Conservation (phyloP, 192 early-diverging fungal species). For the Coemansia sp. region DNA sequence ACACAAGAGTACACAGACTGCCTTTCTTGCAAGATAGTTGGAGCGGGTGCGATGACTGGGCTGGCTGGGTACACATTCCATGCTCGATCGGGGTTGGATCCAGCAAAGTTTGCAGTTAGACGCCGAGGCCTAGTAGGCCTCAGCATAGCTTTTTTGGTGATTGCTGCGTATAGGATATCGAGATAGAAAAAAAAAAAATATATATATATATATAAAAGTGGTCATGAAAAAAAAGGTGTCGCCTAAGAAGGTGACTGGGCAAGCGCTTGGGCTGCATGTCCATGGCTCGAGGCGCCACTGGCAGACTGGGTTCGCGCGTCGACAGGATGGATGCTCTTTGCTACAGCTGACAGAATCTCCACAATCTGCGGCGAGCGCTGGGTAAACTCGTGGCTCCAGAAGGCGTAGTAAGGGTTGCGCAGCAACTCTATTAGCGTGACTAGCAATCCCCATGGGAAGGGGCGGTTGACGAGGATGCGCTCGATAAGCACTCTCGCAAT, state of each 20-base stretch:
- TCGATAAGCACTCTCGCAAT: slow-evolving; percentile 94
- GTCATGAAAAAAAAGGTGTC: not conserved
- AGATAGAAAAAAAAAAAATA: not conserved
- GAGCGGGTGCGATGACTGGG: slow-evolving; percentile 36
- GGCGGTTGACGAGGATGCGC: slow-evolving; percentile 92
- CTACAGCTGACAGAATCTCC: slow-evolving; percentile 54
- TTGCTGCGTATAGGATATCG: slow-evolving; percentile 16
- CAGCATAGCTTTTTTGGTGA: slow-evolving; percentile 19
- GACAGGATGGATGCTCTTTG: slow-evolving; percentile 50
- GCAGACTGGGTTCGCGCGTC: slow-evolving; percentile 19
- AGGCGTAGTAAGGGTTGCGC: slow-evolving; percentile 81
- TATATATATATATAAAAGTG: not conserved
- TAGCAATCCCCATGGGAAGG: slow-evolving; percentile 96
- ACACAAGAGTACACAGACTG: slow-evolving; percentile 37
- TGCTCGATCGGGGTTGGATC: slow-evolving; percentile 25
- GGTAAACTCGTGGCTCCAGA: slow-evolving; percentile 71
- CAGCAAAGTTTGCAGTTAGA: slow-evolving; percentile 23
- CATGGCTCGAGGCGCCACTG: slow-evolving; percentile 7
- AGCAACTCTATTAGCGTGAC: slow-evolving; percentile 98
- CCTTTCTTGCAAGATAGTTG: slow-evolving; percentile 42
- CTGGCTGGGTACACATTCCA: slow-evolving; percentile 32
- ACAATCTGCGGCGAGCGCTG: slow-evolving; percentile 52
- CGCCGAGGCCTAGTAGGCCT: slow-evolving; percentile 43
- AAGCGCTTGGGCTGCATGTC: slow-evolving; percentile 16
- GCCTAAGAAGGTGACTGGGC: not conserved